A percentile compares a stretch with the other conserved stretches of the same genome.
These are phyloP conservation scores for Mortierella sp. DNA, from an alignment of 371 early-diverging fungal genomes.

Conservation along the genomic window DNA sequence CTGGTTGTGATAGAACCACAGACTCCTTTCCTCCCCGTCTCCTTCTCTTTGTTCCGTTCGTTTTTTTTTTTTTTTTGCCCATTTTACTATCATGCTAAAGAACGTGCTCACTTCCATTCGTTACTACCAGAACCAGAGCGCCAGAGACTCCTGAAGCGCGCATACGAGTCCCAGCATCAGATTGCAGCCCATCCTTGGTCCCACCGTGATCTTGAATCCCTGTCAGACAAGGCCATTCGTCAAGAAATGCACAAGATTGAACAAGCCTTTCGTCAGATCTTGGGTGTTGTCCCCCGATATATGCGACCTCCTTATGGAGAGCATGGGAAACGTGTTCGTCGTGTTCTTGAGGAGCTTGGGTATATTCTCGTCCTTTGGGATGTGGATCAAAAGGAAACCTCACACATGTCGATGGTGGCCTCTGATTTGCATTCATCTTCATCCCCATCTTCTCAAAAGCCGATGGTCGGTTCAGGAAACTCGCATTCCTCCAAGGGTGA, in stretches of 20 bases:
- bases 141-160: conserved; percentile 50
- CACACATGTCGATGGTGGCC: not conserved
- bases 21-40: conserved; percentile 13
- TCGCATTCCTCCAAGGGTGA: not conserved
- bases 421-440: not conserved
- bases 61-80: not conserved
- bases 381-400: conserved; percentile 45
- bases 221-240: conserved; percentile 37
- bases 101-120: not conserved
- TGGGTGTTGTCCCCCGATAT: conserved; percentile 65
- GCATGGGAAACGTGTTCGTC: conserved; percentile 59
- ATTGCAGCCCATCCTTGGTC: conserved; percentile 70
- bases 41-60: not conserved
- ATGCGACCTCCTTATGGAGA: conserved; percentile 71
- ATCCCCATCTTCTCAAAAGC: not conserved
- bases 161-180: conserved; percentile 57
- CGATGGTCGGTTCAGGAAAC: conserved; percentile 2
- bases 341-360: conserved; percentile 56
- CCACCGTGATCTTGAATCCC: conserved; percentile 53
- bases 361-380: conserved; percentile 64
- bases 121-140: conserved; percentile 24
- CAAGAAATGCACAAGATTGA: conserved; percentile 54
- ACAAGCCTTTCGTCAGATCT: conserved; percentile 56
- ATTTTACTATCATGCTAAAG: conserved; percentile 23
- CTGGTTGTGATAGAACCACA: conserved; percentile 2